A percentile compares a stretch with the other conserved stretches of the same genome.
These are phyloP conservation scores for Magnusiomyces paraingens DNA, from an alignment of 1,139 yeast genomes.

Conservation along the genomic window DNA sequence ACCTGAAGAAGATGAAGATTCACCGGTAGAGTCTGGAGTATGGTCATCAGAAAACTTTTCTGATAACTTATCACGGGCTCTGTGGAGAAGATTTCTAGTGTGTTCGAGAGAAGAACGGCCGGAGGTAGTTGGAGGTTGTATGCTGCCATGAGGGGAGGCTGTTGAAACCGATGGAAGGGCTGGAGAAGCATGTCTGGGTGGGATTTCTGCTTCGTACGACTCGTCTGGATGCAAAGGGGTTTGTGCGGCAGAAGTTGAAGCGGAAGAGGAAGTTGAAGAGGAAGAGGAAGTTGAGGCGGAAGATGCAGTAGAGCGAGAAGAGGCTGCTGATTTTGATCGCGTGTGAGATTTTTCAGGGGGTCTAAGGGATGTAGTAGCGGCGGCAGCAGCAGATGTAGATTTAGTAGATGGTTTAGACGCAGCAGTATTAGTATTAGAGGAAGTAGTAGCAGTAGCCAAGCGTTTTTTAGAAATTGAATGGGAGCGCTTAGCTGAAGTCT, in stretches of 20 bases:
- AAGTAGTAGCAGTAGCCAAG: too few relatives aligned
- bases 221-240: not conserved
- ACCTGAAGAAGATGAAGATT: not conserved
- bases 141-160: not conserved
- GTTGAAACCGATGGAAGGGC: not conserved
- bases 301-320: not conserved
- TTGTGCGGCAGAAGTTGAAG: not conserved
- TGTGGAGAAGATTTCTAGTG: not conserved
- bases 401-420: too few relatives aligned
- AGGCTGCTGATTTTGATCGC: not conserved
- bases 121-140: not conserved
- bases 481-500: not conserved
- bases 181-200: not conserved
- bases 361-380: slow-evolving; percentile 4
- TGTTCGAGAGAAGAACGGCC: not conserved
- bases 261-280: not conserved
- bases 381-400: slow-evolving; percentile 5
- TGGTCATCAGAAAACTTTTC: not conserved
- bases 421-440: too few relatives aligned
- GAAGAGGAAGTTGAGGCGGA: not conserved
- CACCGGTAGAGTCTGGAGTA: not conserved
- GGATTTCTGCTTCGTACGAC: not conserved
- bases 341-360: not conserved
- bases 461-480: not conserved
- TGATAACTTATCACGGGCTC: not conserved